phyloP scores from a whole-genome alignment of 257 asterid genomes.

The Penstemon newberryi region DNA sequence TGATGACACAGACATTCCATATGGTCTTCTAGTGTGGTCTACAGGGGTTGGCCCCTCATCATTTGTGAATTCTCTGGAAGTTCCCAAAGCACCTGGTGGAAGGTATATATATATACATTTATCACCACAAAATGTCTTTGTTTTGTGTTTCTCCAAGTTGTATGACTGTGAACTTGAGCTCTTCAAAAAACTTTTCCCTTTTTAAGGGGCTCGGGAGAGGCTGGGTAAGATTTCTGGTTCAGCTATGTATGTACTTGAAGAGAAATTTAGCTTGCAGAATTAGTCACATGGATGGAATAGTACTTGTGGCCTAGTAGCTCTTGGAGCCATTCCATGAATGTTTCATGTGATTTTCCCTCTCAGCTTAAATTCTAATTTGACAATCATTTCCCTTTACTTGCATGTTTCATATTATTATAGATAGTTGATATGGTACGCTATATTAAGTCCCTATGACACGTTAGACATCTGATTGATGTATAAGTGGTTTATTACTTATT shows the following conservation, averaged over 20 bases:
- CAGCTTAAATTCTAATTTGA: no score
- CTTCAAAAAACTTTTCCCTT: background rate
- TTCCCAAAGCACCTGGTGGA: constrained; percentile 93
- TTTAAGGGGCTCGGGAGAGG: background rate
- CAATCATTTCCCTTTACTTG: background rate
- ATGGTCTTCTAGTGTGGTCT: constrained; percentile 96
- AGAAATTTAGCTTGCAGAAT: background rate
- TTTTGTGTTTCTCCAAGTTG: constrained; percentile 11
- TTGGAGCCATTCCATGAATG: background rate
- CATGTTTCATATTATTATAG: background rate
- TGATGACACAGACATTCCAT: constrained; percentile 87
- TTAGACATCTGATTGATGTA: background rate
- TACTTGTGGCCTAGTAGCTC: background rate
- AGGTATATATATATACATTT: constrained; percentile 46
- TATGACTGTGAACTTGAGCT: constrained; percentile 1
- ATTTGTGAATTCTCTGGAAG: constrained; percentile 65
- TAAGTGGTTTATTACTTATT: background rate
- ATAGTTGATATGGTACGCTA: background rate
- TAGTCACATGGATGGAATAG: background rate
- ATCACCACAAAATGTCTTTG: background rate
- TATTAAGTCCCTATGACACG: background rate
- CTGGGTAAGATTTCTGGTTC: background rate
- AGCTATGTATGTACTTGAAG: constrained; percentile 10
- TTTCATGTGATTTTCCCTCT: constrained; percentile 5
- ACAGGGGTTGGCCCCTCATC: constrained; percentile 97